Percentiles rank a stretch among this genome's conserved stretches.
phyloP scores from a whole-genome alignment of 192 early-diverging fungal species.

The Entomortierella beljakovae region DNA sequence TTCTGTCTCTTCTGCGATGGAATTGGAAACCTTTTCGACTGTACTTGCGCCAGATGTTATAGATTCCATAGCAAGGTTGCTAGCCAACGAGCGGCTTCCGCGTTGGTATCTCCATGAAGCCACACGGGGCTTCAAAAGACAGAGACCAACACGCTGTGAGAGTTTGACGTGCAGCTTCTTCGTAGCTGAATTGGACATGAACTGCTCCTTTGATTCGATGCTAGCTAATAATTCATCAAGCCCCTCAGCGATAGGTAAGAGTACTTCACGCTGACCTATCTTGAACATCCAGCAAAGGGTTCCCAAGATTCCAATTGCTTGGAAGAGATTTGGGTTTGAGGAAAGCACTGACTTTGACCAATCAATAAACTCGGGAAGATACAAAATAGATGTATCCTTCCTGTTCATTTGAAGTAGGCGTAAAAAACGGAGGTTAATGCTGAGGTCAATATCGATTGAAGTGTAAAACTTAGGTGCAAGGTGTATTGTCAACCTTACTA shows the following conservation, averaged over 20 bases:
- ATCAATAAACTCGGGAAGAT: constrained; percentile 74
- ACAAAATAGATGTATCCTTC: constrained; percentile 70
- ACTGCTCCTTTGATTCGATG: constrained; percentile 59
- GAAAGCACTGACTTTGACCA: constrained; percentile 70
- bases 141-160: constrained; percentile 85
- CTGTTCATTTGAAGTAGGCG: constrained; percentile 23
- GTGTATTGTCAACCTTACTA: too few relatives aligned
- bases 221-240: constrained; percentile 54
- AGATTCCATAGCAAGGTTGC: constrained; percentile 59
- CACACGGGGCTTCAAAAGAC: constrained; percentile 75
- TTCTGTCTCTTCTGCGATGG: constrained; percentile 52
- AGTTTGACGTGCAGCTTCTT: constrained; percentile 88
- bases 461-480: too few relatives aligned
- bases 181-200: constrained; percentile 78
- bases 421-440: background rate
- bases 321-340: constrained; percentile 19
- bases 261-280: constrained; percentile 69
- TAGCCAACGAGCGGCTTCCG: constrained; percentile 70
- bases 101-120: constrained; percentile 79
- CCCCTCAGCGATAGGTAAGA: constrained; percentile 66
- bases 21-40: constrained; percentile 33
- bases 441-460: too few relatives aligned
- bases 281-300: constrained; percentile 79
- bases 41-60: background rate
- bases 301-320: constrained; percentile 70